A percentile compares a stretch with the other conserved stretches of the same genome.
Conservation (phyloP, 2,329 filamentous ascomycete genomes). For the Monilinia vaccinii-corymbosi region DNA sequence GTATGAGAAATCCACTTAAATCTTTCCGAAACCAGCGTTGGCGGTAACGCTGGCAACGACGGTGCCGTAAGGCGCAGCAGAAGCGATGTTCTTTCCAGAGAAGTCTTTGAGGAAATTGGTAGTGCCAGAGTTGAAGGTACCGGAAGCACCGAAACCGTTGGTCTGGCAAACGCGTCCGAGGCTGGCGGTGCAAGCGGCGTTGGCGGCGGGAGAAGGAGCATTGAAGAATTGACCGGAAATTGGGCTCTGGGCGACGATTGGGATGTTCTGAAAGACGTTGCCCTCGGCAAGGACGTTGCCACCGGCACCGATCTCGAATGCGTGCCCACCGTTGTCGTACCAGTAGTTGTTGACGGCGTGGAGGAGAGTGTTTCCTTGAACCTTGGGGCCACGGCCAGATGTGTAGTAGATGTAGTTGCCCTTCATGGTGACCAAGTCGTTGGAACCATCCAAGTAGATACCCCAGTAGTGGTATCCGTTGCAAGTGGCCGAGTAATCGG, state of each 20-base stretch:
- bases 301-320: slow-evolving; percentile 33
- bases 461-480: slow-evolving; percentile 40
- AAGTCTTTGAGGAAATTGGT: slow-evolving; percentile 28
- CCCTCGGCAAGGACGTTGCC: slow-evolving; percentile 35
- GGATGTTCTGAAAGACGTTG: slow-evolving; percentile 37
- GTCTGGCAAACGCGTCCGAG: slow-evolving; percentile 19
- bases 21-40: background rate
- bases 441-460: slow-evolving; percentile 33
- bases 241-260: slow-evolving; percentile 15
- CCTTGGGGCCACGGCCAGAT: slow-evolving; percentile 36
- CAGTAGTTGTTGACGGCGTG: slow-evolving; percentile 39
- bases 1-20: background rate
- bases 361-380: slow-evolving; percentile 32
- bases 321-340: slow-evolving; percentile 35
- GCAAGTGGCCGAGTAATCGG: slow-evolving; percentile 35
- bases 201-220: slow-evolving; percentile 14
- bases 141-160: slow-evolving; percentile 25
- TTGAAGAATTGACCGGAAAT: slow-evolving; percentile 14
- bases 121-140: slow-evolving; percentile 24
- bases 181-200: slow-evolving; percentile 16
- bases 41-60: background rate
- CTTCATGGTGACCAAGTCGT: slow-evolving; percentile 35
- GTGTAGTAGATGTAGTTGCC: slow-evolving; percentile 38
- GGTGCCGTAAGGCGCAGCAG: slow-evolving; percentile 16
- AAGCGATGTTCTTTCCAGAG: slow-evolving; percentile 26